These are phyloP conservation scores for Quercus parvula DNA, from an alignment of 306 rosid species.

Conservation along the genomic window DNA sequence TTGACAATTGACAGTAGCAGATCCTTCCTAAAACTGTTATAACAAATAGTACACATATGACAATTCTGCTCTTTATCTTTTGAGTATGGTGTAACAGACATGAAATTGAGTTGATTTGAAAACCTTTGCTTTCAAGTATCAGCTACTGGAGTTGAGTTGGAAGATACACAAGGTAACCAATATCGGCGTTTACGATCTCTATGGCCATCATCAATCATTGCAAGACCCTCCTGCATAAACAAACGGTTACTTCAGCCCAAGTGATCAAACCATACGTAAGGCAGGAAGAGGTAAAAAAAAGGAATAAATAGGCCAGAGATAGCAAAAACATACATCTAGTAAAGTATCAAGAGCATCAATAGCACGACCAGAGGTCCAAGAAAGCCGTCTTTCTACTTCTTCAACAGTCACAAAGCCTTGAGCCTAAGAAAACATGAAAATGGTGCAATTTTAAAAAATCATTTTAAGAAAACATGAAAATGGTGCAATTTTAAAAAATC, in stretches of 20 bases:
- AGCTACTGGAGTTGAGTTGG: constrained; percentile 51
- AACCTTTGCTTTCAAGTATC: constrained; percentile 31
- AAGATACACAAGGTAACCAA: constrained; percentile 94
- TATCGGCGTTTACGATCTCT: constrained; percentile 76
- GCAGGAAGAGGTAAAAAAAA: not conserved
- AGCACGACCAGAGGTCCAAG: constrained; percentile 90
- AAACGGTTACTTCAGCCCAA: constrained; percentile 8
- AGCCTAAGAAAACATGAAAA: constrained; percentile 42
- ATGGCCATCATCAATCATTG: constrained; percentile 97
- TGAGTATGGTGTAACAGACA: not conserved
- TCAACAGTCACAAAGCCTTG: constrained; percentile 84
- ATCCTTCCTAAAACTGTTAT: no score
- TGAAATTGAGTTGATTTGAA: not conserved
- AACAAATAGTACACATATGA: not conserved
- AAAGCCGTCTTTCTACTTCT: constrained; percentile 77
- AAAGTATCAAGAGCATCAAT: constrained; percentile 88
- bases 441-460: constrained; percentile 7
- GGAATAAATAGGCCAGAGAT: not conserved
- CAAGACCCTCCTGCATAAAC: constrained; percentile 85
- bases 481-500: constrained; percentile 7
- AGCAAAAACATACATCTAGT: constrained; percentile 57
- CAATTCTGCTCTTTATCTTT: not conserved
- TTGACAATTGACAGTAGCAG: no score
- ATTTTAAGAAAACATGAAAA: constrained; percentile 25
- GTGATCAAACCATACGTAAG: not conserved